Conservation (phyloP, 2,329 filamentous ascomycete species). For the Chaetoscypha palmicola region DNA sequence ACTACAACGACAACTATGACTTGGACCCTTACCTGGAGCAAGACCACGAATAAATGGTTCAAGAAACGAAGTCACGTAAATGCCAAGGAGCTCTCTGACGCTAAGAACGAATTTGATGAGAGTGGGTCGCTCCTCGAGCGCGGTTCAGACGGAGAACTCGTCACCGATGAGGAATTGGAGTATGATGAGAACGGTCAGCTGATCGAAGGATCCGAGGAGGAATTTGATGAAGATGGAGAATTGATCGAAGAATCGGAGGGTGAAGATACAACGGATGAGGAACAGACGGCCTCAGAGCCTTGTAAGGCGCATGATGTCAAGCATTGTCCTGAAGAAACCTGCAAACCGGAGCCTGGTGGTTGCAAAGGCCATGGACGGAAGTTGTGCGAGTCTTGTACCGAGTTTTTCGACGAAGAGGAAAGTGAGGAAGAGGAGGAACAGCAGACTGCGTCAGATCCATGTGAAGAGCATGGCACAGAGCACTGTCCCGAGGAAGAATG, state of each 20-base stretch:
- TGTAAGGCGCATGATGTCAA: not conserved
- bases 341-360: not conserved
- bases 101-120: not conserved
- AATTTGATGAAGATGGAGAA: not conserved
- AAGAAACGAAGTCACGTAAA: not conserved
- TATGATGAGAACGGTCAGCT: not conserved
- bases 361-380: not conserved
- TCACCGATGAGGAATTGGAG: not conserved
- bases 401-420: not conserved
- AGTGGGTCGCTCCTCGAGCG: not conserved
- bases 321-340: not conserved
- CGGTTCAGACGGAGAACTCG: not conserved
- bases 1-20: not conserved
- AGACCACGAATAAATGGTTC: not conserved
- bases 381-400: not conserved
- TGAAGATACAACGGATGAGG: not conserved
- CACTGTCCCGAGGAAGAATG: not conserved
- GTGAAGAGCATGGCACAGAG: not conserved
- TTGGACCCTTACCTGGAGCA: not conserved
- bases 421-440: not conserved
- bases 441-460: not conserved
- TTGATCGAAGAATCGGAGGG: not conserved
- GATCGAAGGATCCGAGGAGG: not conserved
- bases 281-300: not conserved
- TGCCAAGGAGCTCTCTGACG: not conserved